Base-by-base conservation (phyloP, 495 filamentous ascomycete species). In the Penicillium paradoxum region DNA sequence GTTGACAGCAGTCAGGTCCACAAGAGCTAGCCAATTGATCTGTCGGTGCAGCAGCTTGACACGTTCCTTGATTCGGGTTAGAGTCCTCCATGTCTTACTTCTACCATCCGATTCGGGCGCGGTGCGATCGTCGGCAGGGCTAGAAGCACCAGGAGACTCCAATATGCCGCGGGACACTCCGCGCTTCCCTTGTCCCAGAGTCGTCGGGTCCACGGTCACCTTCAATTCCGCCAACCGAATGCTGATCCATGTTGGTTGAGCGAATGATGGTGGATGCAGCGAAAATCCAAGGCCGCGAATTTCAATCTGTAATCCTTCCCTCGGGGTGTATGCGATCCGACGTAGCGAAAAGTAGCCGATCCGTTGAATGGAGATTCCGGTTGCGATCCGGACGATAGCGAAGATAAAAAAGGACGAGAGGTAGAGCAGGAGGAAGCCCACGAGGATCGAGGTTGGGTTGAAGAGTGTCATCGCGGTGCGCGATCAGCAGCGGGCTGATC, bases 201-300 rank as follows among this genome's bases (percentile, higher is more conserved):
- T 74, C 43, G 81, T 78, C 43, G 89, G 70, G 67, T 97, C 89
- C 21, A 97, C 64, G 0, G 88, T 91, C n/a, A 97, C 76, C 39
- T 81, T 86, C 32, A 96, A 70, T 54, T 96, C 91, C 51, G 83
- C 85, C 44, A 97, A 71, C 19, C 90, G 87, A 32, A 99, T 76
- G 60, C 90, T 96, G 54, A 97, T 72, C 93, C 93, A 99, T 69
- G 95, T 97, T 43, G 93, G 91, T 66, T 97, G 91, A 17, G 91
- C 88, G 67, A 97, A 97, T 14, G 93, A 96, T 7, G 93, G 92
- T 8, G 90, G 84, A 69, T 97, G 93, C 56, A 97, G 61, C 34
- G 88, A 84, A 43, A 97, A 76, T 19, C 93, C 91, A 34, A 97
- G 74, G 37, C 90, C 90, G 33, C 93, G 84, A 37, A 97, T 83